phyloP scores from a whole-genome alignment of 257 asterid genomes.

The Thymus mandschuricus region DNA sequence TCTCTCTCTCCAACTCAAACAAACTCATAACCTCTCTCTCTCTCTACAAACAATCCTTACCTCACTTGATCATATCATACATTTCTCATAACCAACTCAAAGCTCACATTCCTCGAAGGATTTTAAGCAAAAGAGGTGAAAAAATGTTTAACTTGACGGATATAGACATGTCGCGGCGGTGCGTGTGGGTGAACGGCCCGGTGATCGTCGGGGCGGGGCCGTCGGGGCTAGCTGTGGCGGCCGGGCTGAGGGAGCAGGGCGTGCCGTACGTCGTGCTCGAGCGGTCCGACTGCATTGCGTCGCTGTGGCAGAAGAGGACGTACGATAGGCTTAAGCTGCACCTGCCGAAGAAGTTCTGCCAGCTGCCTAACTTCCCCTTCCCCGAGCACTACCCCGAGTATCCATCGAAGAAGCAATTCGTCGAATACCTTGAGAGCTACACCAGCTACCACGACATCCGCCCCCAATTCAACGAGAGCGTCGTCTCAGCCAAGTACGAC shows the following conservation, averaged over 20 bases:
- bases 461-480: constrained; percentile 75
- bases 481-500: constrained; percentile 77
- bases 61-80: not conserved
- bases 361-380: constrained; percentile 67
- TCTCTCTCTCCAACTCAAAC: constrained; percentile 36
- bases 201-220: constrained; percentile 94
- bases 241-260: constrained; percentile 70
- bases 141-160: constrained; percentile 59
- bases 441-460: constrained; percentile 54
- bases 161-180: constrained; percentile 51
- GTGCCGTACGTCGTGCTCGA: constrained; percentile 74
- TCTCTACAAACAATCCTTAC: not conserved
- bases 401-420: constrained; percentile 69
- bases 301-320: constrained; percentile 87
- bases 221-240: constrained; percentile 92
- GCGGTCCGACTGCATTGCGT: constrained; percentile 82
- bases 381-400: constrained; percentile 86
- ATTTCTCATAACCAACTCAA: not conserved
- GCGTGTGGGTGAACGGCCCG: constrained; percentile 90
- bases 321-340: constrained; percentile 86
- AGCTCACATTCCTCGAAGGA: not conserved
- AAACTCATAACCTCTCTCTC: constrained; percentile 6
- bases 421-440: constrained; percentile 71
- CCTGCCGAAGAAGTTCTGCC: constrained; percentile 82
- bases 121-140: not conserved